Conservation (phyloP, 345 rosid species). For the Eucalyptus cloeziana region DNA sequence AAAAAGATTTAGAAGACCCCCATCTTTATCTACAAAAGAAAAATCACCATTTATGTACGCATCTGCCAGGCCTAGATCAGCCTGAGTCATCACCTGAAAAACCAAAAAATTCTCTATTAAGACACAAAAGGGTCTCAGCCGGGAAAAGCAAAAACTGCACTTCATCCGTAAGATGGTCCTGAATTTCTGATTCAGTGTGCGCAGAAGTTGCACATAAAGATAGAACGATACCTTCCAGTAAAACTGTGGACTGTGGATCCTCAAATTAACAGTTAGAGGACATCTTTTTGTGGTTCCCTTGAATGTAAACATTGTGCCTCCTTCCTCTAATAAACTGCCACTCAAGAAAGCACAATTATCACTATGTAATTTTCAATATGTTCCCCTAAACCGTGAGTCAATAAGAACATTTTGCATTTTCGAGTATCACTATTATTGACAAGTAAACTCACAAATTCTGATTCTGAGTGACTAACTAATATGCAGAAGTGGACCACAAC, state of each 20-base stretch:
- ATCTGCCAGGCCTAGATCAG: slow-evolving; percentile 92
- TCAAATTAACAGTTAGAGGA: slow-evolving; percentile 30
- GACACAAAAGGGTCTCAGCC: not conserved
- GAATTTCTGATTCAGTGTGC: not conserved
- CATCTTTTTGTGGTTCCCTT: slow-evolving; percentile 38
- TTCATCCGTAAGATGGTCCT: not conserved
- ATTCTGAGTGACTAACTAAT: no score
- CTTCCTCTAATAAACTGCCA: slow-evolving; percentile 67
- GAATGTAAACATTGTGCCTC: slow-evolving; percentile 68
- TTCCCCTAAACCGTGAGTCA: not conserved
- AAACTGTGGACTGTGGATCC: slow-evolving; percentile 71
- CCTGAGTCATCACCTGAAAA: slow-evolving; percentile 71
- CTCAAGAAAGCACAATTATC: not conserved
- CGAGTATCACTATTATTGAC: not conserved
- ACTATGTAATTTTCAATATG: not conserved
- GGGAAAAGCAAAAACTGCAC: not conserved
- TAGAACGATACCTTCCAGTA: slow-evolving; percentile 66
- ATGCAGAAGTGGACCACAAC: no score
- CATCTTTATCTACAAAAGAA: slow-evolving; percentile 61
- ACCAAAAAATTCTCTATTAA: not conserved
- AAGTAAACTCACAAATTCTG: not conserved
- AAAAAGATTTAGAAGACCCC: slow-evolving; percentile 69
- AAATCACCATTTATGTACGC: slow-evolving; percentile 74
- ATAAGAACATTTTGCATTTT: no score
- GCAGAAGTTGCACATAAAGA: not conserved